Percentiles rank a stretch among this genome's conserved stretches.
Evolutionary conservation across 2,329 filamentous ascomycete species (phyloP).

Genomic region (Leptosphaerulina australis): DNA sequence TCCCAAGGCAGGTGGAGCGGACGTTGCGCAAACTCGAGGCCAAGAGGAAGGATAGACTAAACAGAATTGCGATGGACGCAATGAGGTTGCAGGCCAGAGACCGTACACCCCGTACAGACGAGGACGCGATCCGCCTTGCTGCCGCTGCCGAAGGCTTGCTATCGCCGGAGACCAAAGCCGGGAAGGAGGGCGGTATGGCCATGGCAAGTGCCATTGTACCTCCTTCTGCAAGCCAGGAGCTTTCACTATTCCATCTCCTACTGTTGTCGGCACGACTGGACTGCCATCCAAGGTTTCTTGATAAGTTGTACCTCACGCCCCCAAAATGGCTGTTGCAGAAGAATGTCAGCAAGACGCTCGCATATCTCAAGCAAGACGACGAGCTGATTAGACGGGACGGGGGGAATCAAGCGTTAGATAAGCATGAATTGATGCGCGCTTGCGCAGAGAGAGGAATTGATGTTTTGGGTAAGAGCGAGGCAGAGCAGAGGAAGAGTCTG

Average conservation of each 20-base stretch:
- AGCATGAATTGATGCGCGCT: slow-evolving; percentile 71
- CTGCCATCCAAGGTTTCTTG: slow-evolving; percentile 41
- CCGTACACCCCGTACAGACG: slow-evolving; percentile 1
- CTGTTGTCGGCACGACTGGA: slow-evolving; percentile 29
- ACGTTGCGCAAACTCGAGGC: slow-evolving; percentile 60
- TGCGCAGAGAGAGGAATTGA: slow-evolving; percentile 62
- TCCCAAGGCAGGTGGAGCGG: slow-evolving; percentile 75
- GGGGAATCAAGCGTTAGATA: slow-evolving; percentile 63
- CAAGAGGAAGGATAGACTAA: slow-evolving; percentile 29
- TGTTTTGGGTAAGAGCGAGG: slow-evolving; percentile 37
- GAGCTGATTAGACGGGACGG: slow-evolving; percentile 67
- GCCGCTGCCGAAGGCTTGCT: slow-evolving; percentile 9
- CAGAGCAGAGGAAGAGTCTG: slow-evolving; percentile 34
- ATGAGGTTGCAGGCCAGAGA: slow-evolving; percentile 22
- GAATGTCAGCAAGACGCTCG: slow-evolving; percentile 61
- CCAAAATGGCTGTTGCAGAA: slow-evolving; percentile 59
- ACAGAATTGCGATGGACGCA: slow-evolving; percentile 23
- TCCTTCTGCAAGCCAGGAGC: slow-evolving; percentile 1
- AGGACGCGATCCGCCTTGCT: slow-evolving; percentile 1
- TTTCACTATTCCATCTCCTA: slow-evolving; percentile 27
- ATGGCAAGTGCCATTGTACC: slow-evolving; percentile 14
- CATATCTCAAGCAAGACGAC: slow-evolving; percentile 75
- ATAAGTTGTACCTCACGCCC: slow-evolving; percentile 51
- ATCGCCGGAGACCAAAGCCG: background rate
- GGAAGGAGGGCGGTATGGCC: slow-evolving; percentile 7